Evolutionary conservation across 805 yeast genomes (phyloP).

Genomic region (Yarrowia phangngaensis): DNA sequence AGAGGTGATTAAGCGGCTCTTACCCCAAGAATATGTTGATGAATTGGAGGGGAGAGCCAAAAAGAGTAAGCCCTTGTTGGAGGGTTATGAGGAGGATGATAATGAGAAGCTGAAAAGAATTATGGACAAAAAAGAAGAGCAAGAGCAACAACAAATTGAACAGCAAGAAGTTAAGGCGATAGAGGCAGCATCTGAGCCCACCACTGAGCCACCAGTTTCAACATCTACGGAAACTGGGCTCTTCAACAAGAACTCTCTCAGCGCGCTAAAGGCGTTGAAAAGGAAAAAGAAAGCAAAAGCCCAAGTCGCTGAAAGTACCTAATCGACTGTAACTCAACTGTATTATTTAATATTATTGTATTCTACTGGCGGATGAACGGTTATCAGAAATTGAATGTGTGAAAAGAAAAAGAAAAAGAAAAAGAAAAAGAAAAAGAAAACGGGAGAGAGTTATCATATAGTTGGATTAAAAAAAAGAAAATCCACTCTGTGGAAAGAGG

Average conservation of each 20-base stretch:
- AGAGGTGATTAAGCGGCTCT: constrained; percentile 41
- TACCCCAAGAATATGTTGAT: constrained; percentile 47
- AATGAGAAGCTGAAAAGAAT: constrained; percentile 27
- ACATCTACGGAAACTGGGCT: background rate
- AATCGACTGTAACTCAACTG: background rate
- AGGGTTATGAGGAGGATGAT: constrained; percentile 36
- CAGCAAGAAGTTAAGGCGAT: constrained; percentile 1
- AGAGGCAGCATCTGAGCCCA: background rate
- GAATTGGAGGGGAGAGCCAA: constrained; percentile 36
- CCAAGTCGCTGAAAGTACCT: too few relatives aligned
- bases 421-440: background rate
- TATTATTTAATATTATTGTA: background rate
- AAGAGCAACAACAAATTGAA: background rate
- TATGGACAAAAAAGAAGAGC: constrained; percentile 1
- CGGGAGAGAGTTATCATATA: background rate
- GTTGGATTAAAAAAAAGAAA: too few relatives aligned
- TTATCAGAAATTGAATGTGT: too few relatives aligned
- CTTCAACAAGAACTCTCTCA: constrained; percentile 19
- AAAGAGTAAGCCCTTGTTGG: constrained; percentile 30
- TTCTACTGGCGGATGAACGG: background rate
- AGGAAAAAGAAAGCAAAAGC: constrained; percentile 19
- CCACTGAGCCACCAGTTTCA: background rate
- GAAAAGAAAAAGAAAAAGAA: background rate
- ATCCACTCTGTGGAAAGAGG: too few relatives aligned
- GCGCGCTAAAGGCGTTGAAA: constrained; percentile 12